A percentile compares a stretch with the other conserved stretches of the same genome.
Evolutionary conservation across 768 basidiomycete genomes (phyloP).

Genomic region (Trametes sanguinea): DNA sequence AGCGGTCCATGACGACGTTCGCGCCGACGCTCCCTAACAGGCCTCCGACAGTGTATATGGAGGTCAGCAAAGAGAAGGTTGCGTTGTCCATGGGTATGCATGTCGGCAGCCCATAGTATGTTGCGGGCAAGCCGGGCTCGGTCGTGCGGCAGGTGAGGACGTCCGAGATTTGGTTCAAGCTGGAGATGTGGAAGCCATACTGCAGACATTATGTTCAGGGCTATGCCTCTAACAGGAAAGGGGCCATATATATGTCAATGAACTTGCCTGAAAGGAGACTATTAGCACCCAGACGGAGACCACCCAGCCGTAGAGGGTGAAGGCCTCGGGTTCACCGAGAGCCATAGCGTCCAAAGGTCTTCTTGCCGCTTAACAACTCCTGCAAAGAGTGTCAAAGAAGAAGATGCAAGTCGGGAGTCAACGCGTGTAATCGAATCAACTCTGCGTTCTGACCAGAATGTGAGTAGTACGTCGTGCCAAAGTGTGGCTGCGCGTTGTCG

Average conservation of each 20-base stretch:
- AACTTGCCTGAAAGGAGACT: constrained; percentile 53
- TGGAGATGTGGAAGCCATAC: constrained; percentile 94
- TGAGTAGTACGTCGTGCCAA: too few species aligned
- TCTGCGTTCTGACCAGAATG: too few species aligned
- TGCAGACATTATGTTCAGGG: constrained; percentile 28
- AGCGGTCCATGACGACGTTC: constrained; percentile 66
- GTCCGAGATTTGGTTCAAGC: constrained; percentile 74
- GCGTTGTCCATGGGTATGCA: constrained; percentile 82
- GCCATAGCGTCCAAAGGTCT: neutral
- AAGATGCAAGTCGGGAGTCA: too few species aligned
- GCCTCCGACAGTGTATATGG: constrained; percentile 87
- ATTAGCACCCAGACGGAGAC: constrained; percentile 70
- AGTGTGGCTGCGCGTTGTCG: too few species aligned
- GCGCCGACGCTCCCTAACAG: constrained; percentile 73
- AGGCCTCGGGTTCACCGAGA: constrained; percentile 34
- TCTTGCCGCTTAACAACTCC: too few species aligned
- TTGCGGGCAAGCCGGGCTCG: constrained; percentile 20
- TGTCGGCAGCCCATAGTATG: constrained; percentile 51
- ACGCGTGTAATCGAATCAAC: too few species aligned
- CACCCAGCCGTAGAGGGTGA: constrained; percentile 64
- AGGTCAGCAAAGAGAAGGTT: constrained; percentile 80
- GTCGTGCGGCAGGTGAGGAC: constrained; percentile 54
- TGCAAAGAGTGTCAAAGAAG: too few species aligned
- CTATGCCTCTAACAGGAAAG: neutral
- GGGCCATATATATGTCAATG: neutral